phyloP scores from a whole-genome alignment of 2,329 filamentous ascomycete genomes.

The Emergomyces pasteurianus region DNA sequence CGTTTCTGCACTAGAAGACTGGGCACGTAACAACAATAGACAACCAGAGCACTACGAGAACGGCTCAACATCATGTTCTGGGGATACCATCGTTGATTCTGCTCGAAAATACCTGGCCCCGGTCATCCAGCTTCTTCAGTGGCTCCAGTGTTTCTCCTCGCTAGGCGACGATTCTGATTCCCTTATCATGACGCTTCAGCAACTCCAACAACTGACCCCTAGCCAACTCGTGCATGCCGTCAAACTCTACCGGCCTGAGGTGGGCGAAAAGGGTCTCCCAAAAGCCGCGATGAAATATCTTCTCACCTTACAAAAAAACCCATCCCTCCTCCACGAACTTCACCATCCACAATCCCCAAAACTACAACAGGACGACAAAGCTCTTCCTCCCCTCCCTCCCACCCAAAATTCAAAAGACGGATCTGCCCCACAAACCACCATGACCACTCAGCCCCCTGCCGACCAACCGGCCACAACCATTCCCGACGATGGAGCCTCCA shows the following conservation, averaged over 20 bases:
- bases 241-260: conserved; percentile 86
- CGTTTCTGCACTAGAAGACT: conserved; percentile 86
- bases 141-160: conserved; percentile 95
- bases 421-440: neutral
- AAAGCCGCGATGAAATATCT: conserved; percentile 86
- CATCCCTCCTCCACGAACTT: conserved; percentile 40
- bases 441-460: neutral
- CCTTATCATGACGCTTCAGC: conserved; percentile 75
- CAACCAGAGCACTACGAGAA: conserved; percentile 93
- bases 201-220: conserved; percentile 71
- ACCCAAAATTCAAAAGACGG: neutral
- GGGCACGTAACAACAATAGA: conserved; percentile 85
- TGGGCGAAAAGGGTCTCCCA: conserved; percentile 82
- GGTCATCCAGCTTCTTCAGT: conserved; percentile 86
- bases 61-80: conserved; percentile 71
- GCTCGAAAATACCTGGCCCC: conserved; percentile 76
- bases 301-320: conserved; percentile 64
- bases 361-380: conserved; percentile 13
- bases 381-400: neutral
- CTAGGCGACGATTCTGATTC: conserved; percentile 83
- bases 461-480: neutral
- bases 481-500: neutral
- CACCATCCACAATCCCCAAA: conserved; percentile 21
- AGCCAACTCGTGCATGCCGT: conserved; percentile 86
- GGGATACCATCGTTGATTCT: conserved; percentile 77